Base-by-base conservation (phyloP, 495 filamentous ascomycete species). In the Cudoniella acicularis region DNA sequence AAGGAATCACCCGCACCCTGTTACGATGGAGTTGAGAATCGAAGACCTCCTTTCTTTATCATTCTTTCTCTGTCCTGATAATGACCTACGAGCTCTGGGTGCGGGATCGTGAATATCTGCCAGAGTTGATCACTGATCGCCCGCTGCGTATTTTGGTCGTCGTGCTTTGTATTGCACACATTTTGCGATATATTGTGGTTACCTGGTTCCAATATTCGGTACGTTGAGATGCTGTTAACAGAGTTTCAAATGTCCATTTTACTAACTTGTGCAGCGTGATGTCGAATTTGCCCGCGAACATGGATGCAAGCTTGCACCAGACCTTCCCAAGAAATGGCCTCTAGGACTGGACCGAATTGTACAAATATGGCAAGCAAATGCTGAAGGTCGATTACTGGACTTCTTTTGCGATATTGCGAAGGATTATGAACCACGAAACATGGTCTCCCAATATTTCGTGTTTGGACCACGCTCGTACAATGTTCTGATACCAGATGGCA, bases 291-390 rank as follows among this genome's bases (percentile, higher is more conserved):
- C 24, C 8, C 51, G 67, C 42, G 24, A 25, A 13, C 51, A 54
- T 41, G 11, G 51, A 41, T 77, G 75, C 52, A 54, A 73, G 52
- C 64, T 63, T 21, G 70, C 73, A 21, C 67, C 63, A 18, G 60
- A 65, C 26, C 51, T 70, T 10, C 62, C 72, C 10, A 70, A 68
- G 20, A 67, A 67, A 60, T 76, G 73, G 71, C 73, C 72, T 2
- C 59, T 76, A 0, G 73, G 72, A n/a, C 60, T 75, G 50, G 72
- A 77, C 43, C 60, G 73, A 26, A 70, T 76, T 45, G 64, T 68
- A 54, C 61, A 72, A 51, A 63, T 72, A 22, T 73, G 67, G 62
- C 49, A 65, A 9, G 67, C 69, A n/a, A 70, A 72, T 56, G 47
- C 66, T 8, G 67, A 71, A 3, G 66, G 70, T 41, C 63, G 61